Evolutionary conservation across 768 basidiomycete species (phyloP).

Genomic region (Dentipellis fragilis): DNA sequence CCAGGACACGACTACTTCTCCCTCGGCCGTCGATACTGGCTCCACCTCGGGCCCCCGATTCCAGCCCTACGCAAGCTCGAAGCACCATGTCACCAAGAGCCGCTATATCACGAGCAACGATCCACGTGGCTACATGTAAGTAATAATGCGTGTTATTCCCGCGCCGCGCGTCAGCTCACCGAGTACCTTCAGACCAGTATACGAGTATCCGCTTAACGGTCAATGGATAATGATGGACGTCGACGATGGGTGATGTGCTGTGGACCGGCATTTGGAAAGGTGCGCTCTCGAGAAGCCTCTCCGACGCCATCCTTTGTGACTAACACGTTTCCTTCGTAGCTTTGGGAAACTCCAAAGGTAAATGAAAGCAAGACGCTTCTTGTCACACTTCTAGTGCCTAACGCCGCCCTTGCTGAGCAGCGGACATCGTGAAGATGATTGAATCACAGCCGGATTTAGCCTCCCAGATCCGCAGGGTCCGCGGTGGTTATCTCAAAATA

Average conservation of each 20-base stretch:
- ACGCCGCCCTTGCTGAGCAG: slow-evolving; percentile 26
- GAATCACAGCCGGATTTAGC: slow-evolving; percentile 87
- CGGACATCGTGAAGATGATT: slow-evolving; percentile 89
- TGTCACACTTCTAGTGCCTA: slow-evolving; percentile 2
- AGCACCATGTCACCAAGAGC: slow-evolving; percentile 76
- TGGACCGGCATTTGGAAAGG: slow-evolving; percentile 97
- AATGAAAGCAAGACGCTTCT: background rate
- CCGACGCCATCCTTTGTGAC: no score
- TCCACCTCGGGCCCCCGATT: slow-evolving; percentile 27
- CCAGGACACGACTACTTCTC: slow-evolving; percentile 25
- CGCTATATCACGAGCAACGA: slow-evolving; percentile 88
- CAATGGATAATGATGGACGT: slow-evolving; percentile 97
- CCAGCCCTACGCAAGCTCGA: slow-evolving; percentile 64
- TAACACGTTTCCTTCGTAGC: slow-evolving; percentile 30
- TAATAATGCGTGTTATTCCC: slow-evolving; percentile 8
- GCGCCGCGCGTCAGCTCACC: background rate
- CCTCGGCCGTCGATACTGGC: slow-evolving; percentile 14
- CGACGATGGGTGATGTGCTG: slow-evolving; percentile 82
- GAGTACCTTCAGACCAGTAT: slow-evolving; percentile 50
- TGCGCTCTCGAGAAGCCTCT: slow-evolving; percentile 19
- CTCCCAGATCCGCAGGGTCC: slow-evolving; percentile 70
- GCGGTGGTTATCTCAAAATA: slow-evolving; percentile 84
- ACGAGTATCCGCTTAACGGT: slow-evolving; percentile 81
- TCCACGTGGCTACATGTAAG: slow-evolving; percentile 81
- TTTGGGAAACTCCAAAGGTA: slow-evolving; percentile 84